phyloP scores from a whole-genome alignment of 2,329 filamentous ascomycete species.

The Aspergillus thermomutatus region DNA sequence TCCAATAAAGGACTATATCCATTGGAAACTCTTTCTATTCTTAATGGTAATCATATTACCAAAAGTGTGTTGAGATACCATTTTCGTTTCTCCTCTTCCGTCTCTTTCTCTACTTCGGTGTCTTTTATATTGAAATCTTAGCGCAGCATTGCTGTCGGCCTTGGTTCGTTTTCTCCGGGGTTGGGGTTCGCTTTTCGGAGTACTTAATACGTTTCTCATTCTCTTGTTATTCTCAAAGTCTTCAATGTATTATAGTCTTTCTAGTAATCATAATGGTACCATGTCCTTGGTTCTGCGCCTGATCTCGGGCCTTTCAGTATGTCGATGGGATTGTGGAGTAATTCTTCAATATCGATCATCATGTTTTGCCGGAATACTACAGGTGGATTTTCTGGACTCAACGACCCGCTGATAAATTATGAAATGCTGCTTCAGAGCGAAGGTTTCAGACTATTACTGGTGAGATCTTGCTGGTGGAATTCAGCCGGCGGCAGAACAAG shows the following conservation, averaged over 20 bases:
- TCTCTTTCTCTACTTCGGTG: slow-evolving; percentile 1
- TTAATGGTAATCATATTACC: slow-evolving; percentile 28
- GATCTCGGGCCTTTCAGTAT: neutral
- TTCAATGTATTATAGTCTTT: neutral
- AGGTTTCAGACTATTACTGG: too few relatives aligned
- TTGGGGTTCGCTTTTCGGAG: neutral
- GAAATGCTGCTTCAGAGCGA: neutral
- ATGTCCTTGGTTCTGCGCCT: neutral
- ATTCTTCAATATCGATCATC: neutral
- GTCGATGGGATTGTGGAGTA: neutral
- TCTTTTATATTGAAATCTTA: slow-evolving; percentile 5
- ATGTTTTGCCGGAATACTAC: neutral
- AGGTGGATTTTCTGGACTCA: neutral
- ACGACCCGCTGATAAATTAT: too few relatives aligned
- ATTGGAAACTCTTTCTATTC: slow-evolving; percentile 6
- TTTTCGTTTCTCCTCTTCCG: slow-evolving; percentile 2
- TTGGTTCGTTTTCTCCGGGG: neutral
- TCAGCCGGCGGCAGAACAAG: neutral
- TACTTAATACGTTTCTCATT: neutral
- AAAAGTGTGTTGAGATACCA: slow-evolving; percentile 5
- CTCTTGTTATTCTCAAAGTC: neutral
- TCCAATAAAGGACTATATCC: slow-evolving; percentile 18
- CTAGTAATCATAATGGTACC: neutral
- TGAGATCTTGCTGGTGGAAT: neutral
- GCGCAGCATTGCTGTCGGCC: neutral